A percentile compares a stretch with the other conserved stretches of the same genome.
phyloP scores from a whole-genome alignment of 2,329 filamentous ascomycete genomes.

The Cladophialophora bantiana region DNA sequence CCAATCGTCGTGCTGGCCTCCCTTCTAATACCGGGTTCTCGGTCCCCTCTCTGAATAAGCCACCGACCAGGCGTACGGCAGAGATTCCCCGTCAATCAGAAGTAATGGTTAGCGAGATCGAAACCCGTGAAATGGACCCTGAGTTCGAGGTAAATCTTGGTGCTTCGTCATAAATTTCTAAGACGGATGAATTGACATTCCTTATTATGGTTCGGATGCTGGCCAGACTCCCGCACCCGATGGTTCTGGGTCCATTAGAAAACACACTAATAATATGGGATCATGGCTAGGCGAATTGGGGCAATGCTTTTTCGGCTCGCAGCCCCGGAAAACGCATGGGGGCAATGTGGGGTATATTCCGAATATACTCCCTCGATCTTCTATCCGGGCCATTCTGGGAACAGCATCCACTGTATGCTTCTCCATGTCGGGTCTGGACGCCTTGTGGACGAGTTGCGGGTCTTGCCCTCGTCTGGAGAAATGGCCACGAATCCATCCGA shows the following conservation, averaged over 20 bases:
- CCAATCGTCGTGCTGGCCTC: not conserved
- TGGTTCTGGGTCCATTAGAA: not conserved
- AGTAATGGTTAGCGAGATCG: not conserved
- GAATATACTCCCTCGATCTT: conserved; percentile 6
- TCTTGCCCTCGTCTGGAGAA: conserved; percentile 3
- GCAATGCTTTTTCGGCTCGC: not conserved
- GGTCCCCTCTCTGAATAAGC: not conserved
- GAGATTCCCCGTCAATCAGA: not conserved
- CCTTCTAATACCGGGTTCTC: not conserved
- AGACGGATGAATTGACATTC: not conserved
- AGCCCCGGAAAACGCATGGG: conserved; percentile 13
- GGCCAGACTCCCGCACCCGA: not conserved
- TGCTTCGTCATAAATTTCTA: conserved; percentile 12
- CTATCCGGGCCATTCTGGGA: conserved; percentile 18
- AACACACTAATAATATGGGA: no score
- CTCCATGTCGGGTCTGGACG: conserved; percentile 2
- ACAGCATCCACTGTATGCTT: not conserved
- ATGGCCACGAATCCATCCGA: not conserved
- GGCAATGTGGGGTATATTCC: conserved; percentile 16
- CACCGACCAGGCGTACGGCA: not conserved
- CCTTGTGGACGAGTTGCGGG: not conserved
- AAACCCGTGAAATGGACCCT: not conserved
- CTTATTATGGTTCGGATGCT: not conserved
- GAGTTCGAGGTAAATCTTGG: not conserved
- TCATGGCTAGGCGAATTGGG: not conserved